Conservation (phyloP, 176 grass and related monocot species). For the Raddia guianensis region DNA sequence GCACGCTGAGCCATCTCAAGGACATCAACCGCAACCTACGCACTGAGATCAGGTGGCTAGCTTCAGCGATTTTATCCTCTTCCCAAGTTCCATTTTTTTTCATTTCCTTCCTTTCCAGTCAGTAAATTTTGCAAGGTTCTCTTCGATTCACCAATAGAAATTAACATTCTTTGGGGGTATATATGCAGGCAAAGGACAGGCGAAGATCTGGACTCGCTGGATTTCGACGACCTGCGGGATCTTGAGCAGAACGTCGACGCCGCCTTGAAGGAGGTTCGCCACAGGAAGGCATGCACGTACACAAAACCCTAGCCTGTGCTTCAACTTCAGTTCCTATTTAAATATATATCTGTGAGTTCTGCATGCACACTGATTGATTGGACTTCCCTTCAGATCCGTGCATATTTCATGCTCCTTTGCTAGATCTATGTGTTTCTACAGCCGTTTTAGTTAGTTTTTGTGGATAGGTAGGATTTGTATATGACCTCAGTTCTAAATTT, state of each 20-base stretch:
- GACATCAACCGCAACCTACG: conserved; percentile 89
- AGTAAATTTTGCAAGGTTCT: not conserved
- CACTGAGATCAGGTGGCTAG: conserved; percentile 75
- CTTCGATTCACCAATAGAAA: not conserved
- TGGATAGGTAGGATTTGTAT: not conserved
- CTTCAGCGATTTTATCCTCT: not conserved
- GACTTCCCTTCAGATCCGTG: conserved; percentile 28
- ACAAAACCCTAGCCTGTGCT: conserved; percentile 1
- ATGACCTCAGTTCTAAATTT: not conserved
- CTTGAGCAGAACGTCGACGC: conserved; percentile 88
- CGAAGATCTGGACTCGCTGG: conserved; percentile 72
- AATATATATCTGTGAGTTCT: conserved; percentile 8
- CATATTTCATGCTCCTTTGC: conserved; percentile 46
- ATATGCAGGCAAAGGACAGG: conserved; percentile 78
- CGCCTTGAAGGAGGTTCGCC: conserved; percentile 80
- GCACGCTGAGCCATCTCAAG: conserved; percentile 85
- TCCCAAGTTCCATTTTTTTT: not conserved
- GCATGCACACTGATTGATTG: not conserved
- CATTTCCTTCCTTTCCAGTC: not conserved
- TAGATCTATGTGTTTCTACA: not conserved
- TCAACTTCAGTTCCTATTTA: not conserved
- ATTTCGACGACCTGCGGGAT: conserved; percentile 77
- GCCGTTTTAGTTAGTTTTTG: not conserved
- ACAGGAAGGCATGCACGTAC: conserved; percentile 61
- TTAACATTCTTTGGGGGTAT: not conserved